Evolutionary conservation across 2,329 filamentous ascomycete genomes (phyloP).

Genomic region (Monilinia aucupariae): DNA sequence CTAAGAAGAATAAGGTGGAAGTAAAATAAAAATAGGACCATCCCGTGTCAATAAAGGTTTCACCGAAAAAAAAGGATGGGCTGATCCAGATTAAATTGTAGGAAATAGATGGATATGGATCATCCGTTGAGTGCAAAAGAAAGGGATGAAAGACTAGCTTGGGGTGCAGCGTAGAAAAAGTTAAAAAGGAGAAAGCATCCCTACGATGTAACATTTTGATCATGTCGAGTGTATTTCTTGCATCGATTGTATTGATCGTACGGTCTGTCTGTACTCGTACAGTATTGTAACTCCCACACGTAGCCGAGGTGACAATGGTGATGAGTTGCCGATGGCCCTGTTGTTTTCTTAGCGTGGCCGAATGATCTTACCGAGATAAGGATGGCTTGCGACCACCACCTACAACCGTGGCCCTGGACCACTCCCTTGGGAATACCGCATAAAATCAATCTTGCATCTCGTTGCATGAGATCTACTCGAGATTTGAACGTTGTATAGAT

Average conservation of each 20-base stretch:
- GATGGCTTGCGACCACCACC: slow-evolving; percentile 6
- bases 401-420: not conserved
- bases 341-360: slow-evolving; percentile 5
- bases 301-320: slow-evolving; percentile 9
- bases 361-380: slow-evolving; percentile 7
- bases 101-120: not conserved
- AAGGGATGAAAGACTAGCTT: not conserved
- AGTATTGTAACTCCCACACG: not conserved
- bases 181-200: not conserved
- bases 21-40: not conserved
- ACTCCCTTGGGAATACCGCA: slow-evolving; percentile 3
- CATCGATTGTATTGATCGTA: no score
- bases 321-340: slow-evolving; percentile 10
- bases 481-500: slow-evolving; percentile 5
- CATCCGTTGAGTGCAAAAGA: not conserved
- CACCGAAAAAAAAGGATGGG: not conserved
- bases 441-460: slow-evolving; percentile 9
- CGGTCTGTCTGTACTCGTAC: not conserved
- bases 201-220: not conserved
- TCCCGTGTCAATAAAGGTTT: slow-evolving; percentile 2
- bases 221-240: not conserved
- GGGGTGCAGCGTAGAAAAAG: not conserved
- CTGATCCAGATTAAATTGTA: not conserved
- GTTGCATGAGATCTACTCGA: slow-evolving; percentile 12
- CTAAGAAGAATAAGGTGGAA: not conserved